Evolutionary conservation across 1,284 basidiomycete genomes (phyloP), one percentile per base, ranked within the genome.

Genomic region (Porogramme epimiltina): DNA sequence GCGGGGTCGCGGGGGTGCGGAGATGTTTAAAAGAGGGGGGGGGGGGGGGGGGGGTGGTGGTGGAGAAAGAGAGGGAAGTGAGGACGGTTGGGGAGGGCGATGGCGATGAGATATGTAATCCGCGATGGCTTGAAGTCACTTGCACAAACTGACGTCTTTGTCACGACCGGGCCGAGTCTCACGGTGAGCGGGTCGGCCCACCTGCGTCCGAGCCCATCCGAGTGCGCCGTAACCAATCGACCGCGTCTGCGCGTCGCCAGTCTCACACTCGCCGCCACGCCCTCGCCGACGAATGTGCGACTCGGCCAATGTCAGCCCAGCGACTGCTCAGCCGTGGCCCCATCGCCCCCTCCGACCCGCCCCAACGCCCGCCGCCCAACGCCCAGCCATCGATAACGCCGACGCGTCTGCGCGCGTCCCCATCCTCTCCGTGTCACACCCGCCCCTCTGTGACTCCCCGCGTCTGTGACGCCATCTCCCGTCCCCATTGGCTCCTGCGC

Each of bases 41-140:
- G 70, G 60, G 52, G 3, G 60, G 66, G 42, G 56, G 47, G 60
- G 60, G 53, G 63, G 58, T 59, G 55, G 63, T 59, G 57, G 62
- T 66, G 56, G 61, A 60, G 63, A 59, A 54, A 61, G 42, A 37
- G 56, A 61, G 62, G 60, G 57, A 58, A 52, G 47, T 49, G 49
- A 52, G n/a, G 49, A 26, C 31, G 34, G 47, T 53, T 58, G 54
- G 56, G 58, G 49, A 49, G 47, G 53, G 60, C 58, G 67, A 67
- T 67, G 67, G 64, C 65, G 67, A 69, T 69, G 65, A 66, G 66
- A 66, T 66, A 64, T 67, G 65, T 60, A 61, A 58, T 52, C 52
- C 54, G 34, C 34, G 34, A 37, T 37, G 34, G 9, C 28, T 15
- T 31, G 34, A 37, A n/a, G 10, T 18, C 34, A 18, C 10, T 37